Conservation (phyloP, 208 protist species). For the Borovskyia barvae region DNA sequence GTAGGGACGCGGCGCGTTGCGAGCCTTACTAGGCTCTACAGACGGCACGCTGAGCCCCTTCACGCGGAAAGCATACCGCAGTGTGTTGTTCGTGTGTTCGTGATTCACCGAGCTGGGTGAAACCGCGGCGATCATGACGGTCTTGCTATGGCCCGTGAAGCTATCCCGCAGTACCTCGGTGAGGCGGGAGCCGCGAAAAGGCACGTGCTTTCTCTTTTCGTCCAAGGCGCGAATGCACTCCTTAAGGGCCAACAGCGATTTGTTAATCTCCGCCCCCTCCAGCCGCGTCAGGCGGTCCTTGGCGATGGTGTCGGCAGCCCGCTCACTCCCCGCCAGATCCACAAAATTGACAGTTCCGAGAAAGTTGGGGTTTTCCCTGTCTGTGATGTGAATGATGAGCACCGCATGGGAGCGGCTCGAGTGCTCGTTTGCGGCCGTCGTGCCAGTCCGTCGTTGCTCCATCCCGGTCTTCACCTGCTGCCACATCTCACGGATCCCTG, state of each 20-base stretch:
- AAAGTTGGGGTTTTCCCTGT: conserved; percentile 52
- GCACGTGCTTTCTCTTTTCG: conserved; percentile 90
- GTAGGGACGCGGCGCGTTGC: conserved; percentile 58
- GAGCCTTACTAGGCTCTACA: conserved; percentile 58
- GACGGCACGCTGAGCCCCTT: conserved; percentile 73
- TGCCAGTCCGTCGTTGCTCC: conserved; percentile 78
- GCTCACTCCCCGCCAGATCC: conserved; percentile 97
- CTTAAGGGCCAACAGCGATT: conserved; percentile 97
- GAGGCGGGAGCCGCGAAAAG: conserved; percentile 96
- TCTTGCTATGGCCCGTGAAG: conserved; percentile 95
- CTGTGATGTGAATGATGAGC: conserved; percentile 55
- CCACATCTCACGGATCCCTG: conserved; percentile 57
- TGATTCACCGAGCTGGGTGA: conserved; percentile 78
- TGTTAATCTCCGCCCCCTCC: conserved; percentile 99
- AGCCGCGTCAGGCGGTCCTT: conserved; percentile 91
- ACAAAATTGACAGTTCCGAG: conserved; percentile 92
- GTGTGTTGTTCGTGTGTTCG: conserved; percentile 98
- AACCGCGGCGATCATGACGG: conserved; percentile 95
- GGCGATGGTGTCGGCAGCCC: conserved; percentile 91
- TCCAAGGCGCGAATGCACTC: conserved; percentile 98
- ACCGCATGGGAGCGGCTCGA: conserved; percentile 90
- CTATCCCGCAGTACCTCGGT: conserved; percentile 95
- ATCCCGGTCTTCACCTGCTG: conserved; percentile 75
- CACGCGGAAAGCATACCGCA: conserved; percentile 95
- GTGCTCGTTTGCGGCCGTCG: conserved; percentile 86